These are phyloP conservation scores for Sporothrix pallida DNA, from an alignment of 2,329 filamentous ascomycete species.

Conservation along the genomic window DNA sequence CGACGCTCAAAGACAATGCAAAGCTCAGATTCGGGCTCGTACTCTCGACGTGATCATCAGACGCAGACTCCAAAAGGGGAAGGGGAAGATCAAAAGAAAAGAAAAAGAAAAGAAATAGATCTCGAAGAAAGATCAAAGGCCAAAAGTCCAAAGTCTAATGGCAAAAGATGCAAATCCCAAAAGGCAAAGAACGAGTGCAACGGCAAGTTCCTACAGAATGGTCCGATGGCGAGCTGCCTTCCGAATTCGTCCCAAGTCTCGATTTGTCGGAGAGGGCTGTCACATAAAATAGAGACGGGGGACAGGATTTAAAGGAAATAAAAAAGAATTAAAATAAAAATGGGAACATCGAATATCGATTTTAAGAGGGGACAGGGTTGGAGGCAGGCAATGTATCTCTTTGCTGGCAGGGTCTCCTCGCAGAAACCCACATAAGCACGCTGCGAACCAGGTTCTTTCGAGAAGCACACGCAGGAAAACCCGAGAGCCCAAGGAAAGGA, in stretches of 20 bases:
- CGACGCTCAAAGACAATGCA: constrained; percentile 17
- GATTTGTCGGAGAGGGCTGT: neutral
- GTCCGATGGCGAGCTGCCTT: constrained; percentile 29
- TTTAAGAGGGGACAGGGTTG: neutral
- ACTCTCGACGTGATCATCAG: neutral
- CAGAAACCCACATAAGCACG: constrained; percentile 16
- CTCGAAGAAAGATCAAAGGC: neutral
- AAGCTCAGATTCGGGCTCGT: neutral
- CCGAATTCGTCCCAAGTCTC: constrained; percentile 25
- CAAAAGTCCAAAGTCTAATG: too few relatives aligned
- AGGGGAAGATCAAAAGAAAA: neutral
- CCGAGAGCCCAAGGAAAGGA: neutral
- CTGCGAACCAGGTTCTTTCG: neutral
- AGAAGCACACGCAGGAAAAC: too few relatives aligned
- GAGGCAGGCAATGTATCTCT: neutral
- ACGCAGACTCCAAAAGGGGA: neutral
- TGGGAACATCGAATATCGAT: neutral
- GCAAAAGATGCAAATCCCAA: neutral
- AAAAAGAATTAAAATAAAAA: constrained; percentile 3
- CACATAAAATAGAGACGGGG: neutral
- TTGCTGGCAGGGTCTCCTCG: neutral
- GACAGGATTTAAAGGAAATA: neutral
- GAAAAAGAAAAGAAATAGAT: neutral
- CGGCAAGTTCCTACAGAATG: neutral
- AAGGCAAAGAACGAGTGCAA: neutral